Percentiles rank a stretch among this genome's conserved stretches.
These are phyloP conservation scores for Cyclaneusma minus DNA, from an alignment of 2,329 filamentous ascomycete genomes.

Conservation along the genomic window DNA sequence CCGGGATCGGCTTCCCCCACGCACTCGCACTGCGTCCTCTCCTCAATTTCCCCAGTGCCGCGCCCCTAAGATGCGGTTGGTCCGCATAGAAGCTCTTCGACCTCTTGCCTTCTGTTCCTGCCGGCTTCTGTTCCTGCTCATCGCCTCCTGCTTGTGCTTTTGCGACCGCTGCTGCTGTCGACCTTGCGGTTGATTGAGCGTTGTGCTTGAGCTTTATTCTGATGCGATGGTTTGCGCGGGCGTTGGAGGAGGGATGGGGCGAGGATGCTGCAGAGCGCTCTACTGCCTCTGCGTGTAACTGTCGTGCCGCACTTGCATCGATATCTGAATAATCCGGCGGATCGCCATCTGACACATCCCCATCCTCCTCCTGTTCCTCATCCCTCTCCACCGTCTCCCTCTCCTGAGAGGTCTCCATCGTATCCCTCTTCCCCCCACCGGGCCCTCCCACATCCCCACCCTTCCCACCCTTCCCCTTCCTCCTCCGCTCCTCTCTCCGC, in stretches of 20 bases:
- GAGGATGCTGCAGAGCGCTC: constrained; percentile 12
- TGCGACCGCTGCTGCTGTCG: constrained; percentile 11
- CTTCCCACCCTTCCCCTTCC: constrained; percentile 48
- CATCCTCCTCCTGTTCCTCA: constrained; percentile 10
- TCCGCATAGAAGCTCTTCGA: constrained; percentile 58
- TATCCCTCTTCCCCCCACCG: constrained; percentile 6
- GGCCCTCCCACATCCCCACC: constrained; percentile 22
- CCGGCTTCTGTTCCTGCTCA: constrained; percentile 8
- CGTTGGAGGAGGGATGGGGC: constrained; percentile 2
- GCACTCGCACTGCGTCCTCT: constrained; percentile 52
- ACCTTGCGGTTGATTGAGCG: constrained; percentile 12
- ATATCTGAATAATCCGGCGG: constrained; percentile 53
- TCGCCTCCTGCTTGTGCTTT: constrained; percentile 19
- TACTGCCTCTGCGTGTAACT: constrained; percentile 40
- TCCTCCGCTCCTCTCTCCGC: constrained; percentile 78
- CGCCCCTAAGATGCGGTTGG: constrained; percentile 56
- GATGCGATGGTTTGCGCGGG: too few relatives aligned
- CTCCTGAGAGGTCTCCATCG: constrained; percentile 8
- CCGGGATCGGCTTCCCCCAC: constrained; percentile 71
- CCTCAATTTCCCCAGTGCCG: constrained; percentile 58
- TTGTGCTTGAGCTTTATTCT: too few relatives aligned
- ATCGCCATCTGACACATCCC: constrained; percentile 27
- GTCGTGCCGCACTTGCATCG: constrained; percentile 55
- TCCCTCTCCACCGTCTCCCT: constrained; percentile 5
- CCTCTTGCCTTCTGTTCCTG: constrained; percentile 13